A percentile compares a stretch with the other conserved stretches of the same genome.
phyloP scores from a whole-genome alignment of 257 asterid species.

The Marsdenia floribunda region DNA sequence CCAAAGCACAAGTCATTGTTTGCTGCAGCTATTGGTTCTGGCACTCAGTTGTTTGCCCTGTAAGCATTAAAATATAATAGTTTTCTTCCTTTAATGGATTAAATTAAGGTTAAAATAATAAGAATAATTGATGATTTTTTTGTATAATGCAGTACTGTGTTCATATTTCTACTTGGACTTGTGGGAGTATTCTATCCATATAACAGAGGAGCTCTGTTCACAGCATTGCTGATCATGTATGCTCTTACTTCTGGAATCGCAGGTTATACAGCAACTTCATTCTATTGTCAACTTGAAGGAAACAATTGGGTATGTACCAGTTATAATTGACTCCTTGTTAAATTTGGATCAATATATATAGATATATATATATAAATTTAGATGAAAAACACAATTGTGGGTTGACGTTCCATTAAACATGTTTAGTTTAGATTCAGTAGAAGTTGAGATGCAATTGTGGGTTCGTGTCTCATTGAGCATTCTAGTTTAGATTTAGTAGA shows the following conservation, averaged over 20 bases:
- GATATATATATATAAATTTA: too few relatives aligned
- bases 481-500: too few relatives aligned
- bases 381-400: too few relatives aligned
- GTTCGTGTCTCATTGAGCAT: too few relatives aligned
- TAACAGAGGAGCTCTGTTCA: constrained; percentile 32
- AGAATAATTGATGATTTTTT: not conserved
- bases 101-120: too few relatives aligned
- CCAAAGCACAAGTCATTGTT: constrained; percentile 28
- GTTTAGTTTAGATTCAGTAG: too few relatives aligned
- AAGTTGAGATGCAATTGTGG: too few relatives aligned
- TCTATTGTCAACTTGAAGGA: constrained; percentile 35
- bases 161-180: constrained; percentile 29
- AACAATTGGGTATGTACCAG: constrained; percentile 25
- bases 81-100: not conserved
- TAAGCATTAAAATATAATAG: not conserved
- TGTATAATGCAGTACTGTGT: constrained; percentile 20
- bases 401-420: too few relatives aligned
- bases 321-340: not conserved
- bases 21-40: constrained; percentile 32
- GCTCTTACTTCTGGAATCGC: constrained; percentile 35
- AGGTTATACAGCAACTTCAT: constrained; percentile 31
- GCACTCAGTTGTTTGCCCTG: constrained; percentile 30
- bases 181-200: constrained; percentile 36
- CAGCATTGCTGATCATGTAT: constrained; percentile 33
- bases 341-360: too few relatives aligned